Evolutionary conservation across 345 rosid species (phyloP).

Genomic region (Ailanthus altissimus): DNA sequence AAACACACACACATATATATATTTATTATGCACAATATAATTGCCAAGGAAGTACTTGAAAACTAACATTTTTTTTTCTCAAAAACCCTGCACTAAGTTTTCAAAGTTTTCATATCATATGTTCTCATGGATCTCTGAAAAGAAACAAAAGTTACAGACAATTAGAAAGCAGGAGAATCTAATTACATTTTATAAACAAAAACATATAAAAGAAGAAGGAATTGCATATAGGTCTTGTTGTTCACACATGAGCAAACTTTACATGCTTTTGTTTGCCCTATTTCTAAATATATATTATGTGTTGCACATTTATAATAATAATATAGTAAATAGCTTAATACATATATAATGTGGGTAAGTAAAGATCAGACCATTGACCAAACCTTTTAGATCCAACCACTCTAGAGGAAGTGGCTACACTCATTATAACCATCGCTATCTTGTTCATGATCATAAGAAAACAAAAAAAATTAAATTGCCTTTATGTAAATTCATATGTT

Average conservation of each 20-base stretch:
- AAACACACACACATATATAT: too few relatives aligned
- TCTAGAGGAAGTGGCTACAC: slow-evolving; percentile 28
- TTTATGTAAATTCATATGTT: not conserved
- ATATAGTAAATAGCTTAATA: not conserved
- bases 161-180: too few relatives aligned
- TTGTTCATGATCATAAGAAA: not conserved
- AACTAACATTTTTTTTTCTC: not conserved
- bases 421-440: slow-evolving; percentile 8
- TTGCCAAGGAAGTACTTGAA: not conserved
- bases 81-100: not conserved
- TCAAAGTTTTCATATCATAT: not conserved
- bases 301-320: not conserved
- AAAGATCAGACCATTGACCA: slow-evolving; percentile 35
- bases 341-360: slow-evolving; percentile 26
- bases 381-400: slow-evolving; percentile 44
- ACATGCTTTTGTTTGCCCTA: not conserved
- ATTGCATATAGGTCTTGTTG: slow-evolving; percentile 12
- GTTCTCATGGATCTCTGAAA: not conserved
- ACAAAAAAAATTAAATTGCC: too few relatives aligned
- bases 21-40: not conserved
- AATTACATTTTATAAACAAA: too few relatives aligned
- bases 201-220: not conserved
- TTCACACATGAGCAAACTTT: slow-evolving; percentile 33
- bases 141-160: slow-evolving; percentile 6
- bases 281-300: not conserved